Base-by-base conservation (phyloP, 495 filamentous ascomycete species). In the Trichoderma gamsii region DNA sequence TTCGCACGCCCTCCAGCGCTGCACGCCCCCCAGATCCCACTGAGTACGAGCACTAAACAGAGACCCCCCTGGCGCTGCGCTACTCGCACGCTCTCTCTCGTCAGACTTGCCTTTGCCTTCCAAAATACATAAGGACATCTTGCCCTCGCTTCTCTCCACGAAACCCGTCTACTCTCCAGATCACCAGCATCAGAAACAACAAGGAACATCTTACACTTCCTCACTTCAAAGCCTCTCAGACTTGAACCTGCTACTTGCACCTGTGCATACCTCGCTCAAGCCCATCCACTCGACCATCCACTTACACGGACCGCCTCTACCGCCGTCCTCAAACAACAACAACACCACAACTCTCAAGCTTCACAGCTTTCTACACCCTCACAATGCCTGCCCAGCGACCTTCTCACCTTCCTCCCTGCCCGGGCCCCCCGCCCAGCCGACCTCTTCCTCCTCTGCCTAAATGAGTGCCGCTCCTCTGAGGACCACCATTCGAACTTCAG, bases 401-500 rank as follows among this genome's bases (percentile, higher is more conserved):
- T 66, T 86, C 86, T 73, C 83, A 87, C 71, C 88, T 92, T 71
- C 91, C 91, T 83, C 91, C 91, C 72, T 92, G 90, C 86, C 91
- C 91, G 4, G 91, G 91, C 73, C 91, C 91, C 70, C 91, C 91
- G 74, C 91, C 91, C 46, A 91, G 87, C 80, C 86, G 91, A 69
- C 91, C 91, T 80, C 88, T 94, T 23, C 91, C 91, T 75, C 90
- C 90, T 75, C 85, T 92, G 46, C 90, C 90, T 73, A 90, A 90
- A 82, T 86, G 89, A 77, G 83, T 21, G 49, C 49, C 56, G 56
- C 27, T 12, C 2, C 56, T 32, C 56, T 61, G 56, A 61, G 27
- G 56, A 32, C 6, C 0, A 35, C 4, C 23, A 21, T 21, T 23
- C 51, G 51, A 52, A 18, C n/a, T 21, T 56, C 51, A 56, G 1